A percentile compares a stretch with the other conserved stretches of the same genome.
phyloP scores from a whole-genome alignment of 2,329 filamentous ascomycete species.

The Cladosporium sp. region DNA sequence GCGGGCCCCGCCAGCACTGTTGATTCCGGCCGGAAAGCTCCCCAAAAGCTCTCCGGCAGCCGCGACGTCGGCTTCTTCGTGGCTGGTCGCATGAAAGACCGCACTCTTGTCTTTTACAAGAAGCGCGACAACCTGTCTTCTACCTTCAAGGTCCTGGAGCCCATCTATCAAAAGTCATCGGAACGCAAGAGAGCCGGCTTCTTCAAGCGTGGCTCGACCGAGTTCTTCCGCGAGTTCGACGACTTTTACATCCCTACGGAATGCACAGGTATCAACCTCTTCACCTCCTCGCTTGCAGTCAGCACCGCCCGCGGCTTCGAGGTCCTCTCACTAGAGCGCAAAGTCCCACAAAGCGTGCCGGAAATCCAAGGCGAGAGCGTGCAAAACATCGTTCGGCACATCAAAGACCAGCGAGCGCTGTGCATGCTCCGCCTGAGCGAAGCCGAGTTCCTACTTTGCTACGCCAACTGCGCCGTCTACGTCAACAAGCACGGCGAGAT shows the following conservation, averaged over 20 bases:
- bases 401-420: conserved; percentile 77
- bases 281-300: conserved; percentile 90
- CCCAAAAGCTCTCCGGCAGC: conserved; percentile 79
- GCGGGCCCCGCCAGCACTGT: conserved; percentile 35
- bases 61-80: conserved; percentile 97
- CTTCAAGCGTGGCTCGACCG: conserved; percentile 70
- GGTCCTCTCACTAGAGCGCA: conserved; percentile 94
- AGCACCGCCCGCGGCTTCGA: conserved; percentile 90
- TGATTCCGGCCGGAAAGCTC: conserved; percentile 77
- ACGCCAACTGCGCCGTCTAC: conserved; percentile 95
- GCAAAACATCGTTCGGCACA: conserved; percentile 77
- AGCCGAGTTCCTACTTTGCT: conserved; percentile 83
- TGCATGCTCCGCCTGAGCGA: conserved; percentile 96
- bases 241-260: conserved; percentile 98
- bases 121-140: conserved; percentile 83
- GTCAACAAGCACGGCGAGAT: conserved; percentile 98
- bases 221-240: conserved; percentile 97
- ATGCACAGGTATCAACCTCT: conserved; percentile 91
- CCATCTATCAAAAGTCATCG: conserved; percentile 86
- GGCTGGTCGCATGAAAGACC: conserved; percentile 94
- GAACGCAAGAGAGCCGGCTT: conserved; percentile 70
- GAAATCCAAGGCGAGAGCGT: conserved; percentile 76
- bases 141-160: conserved; percentile 93
- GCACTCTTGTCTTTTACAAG: conserved; percentile 93
- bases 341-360: conserved; percentile 89